These are phyloP conservation scores for Camellia oleifera DNA, from an alignment of 179 eudicot species.

Conservation along the genomic window DNA sequence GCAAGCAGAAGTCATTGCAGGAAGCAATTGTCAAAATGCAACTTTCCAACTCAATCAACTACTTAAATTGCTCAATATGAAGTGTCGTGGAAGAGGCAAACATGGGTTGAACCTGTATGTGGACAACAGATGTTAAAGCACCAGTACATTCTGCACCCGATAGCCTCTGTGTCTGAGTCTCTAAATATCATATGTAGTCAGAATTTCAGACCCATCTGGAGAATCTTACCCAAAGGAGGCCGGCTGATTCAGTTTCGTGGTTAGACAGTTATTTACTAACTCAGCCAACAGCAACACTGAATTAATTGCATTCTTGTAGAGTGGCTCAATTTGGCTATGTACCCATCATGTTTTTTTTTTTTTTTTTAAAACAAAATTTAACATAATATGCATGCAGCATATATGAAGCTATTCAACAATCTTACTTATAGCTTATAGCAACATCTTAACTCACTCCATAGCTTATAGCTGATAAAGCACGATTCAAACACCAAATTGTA, in stretches of 20 bases:
- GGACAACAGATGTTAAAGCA: background rate
- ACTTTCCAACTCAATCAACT: background rate
- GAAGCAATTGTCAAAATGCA: conserved; percentile 2
- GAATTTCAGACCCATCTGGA: background rate
- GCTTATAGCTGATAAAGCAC: background rate
- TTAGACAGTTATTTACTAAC: background rate
- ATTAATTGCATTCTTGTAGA: no score
- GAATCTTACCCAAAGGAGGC: background rate
- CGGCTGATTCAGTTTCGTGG: background rate
- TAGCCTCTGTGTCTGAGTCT: background rate
- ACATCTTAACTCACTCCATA: background rate
- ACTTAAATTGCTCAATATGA: background rate
- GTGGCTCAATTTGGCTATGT: no score
- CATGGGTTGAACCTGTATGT: background rate
- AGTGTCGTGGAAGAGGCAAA: background rate
- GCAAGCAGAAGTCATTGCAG: background rate
- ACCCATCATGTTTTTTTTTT: no score
- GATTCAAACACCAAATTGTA: no score
- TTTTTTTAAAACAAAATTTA: no score
- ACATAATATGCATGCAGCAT: no score
- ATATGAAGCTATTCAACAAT: background rate
- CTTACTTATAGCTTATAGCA: background rate
- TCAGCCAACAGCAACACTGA: background rate
- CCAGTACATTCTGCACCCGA: background rate
- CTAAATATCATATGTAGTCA: background rate